phyloP scores from a whole-genome alignment of 2,329 filamentous ascomycete genomes.

The Arthroderma uncinatum region DNA sequence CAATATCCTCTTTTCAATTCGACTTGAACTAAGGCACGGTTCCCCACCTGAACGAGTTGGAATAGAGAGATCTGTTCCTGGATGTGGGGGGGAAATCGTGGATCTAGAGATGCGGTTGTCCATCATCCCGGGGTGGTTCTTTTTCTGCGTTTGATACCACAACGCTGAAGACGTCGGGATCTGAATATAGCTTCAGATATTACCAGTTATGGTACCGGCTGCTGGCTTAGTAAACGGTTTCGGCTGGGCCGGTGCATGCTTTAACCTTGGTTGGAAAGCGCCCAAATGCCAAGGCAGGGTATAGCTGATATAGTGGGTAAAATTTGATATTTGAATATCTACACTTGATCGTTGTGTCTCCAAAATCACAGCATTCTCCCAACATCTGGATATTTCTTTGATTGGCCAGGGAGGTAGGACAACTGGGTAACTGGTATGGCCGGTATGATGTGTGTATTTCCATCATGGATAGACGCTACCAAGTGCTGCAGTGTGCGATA shows the following conservation, averaged over 20 bases:
- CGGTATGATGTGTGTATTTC: neutral
- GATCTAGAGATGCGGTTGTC: too few species aligned
- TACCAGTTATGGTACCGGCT: neutral
- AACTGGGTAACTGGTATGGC: neutral
- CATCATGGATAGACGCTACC: neutral
- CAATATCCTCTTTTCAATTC: neutral
- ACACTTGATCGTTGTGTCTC: neutral
- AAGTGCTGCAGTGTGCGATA: neutral
- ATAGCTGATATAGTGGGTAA: neutral
- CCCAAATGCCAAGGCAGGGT: neutral
- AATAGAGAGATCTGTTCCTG: too few species aligned
- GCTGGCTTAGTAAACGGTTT: neutral
- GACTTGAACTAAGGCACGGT: neutral
- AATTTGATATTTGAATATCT: too few species aligned
- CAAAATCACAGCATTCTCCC: neutral
- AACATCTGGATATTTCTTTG: neutral
- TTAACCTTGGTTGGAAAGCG: neutral
- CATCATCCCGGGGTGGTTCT: too few species aligned
- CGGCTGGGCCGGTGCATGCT: neutral
- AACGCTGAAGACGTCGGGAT: neutral
- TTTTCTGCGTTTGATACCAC: too few species aligned
- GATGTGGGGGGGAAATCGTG: too few species aligned
- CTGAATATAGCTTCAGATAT: neutral
- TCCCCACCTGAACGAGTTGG: too few species aligned
- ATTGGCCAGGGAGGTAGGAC: neutral